A percentile compares a stretch with the other conserved stretches of the same genome.
phyloP scores from a whole-genome alignment of 2,329 filamentous ascomycete species.

The Zymoseptoria tritici region DNA sequence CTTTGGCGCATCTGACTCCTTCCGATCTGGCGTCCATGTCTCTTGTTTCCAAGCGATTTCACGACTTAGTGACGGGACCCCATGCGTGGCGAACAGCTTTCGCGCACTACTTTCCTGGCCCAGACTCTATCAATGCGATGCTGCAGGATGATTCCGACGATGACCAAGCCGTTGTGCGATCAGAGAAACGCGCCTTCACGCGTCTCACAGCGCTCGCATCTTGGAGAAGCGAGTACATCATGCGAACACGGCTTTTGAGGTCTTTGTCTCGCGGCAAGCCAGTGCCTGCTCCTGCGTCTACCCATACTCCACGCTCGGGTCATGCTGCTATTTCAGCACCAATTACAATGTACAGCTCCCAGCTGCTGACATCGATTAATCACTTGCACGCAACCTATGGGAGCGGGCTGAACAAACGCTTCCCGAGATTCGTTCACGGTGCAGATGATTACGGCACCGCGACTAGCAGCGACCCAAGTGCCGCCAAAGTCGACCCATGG shows the following conservation, averaged over 20 bases:
- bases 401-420: constrained; percentile 58
- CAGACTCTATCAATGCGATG: constrained; percentile 46
- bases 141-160: constrained; percentile 40
- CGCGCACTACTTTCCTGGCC: constrained; percentile 78
- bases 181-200: constrained; percentile 72
- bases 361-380: constrained; percentile 70
- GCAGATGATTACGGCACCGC: constrained; percentile 68
- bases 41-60: constrained; percentile 80
- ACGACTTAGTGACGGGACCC: constrained; percentile 77
- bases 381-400: constrained; percentile 73
- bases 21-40: constrained; percentile 75
- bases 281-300: constrained; percentile 44
- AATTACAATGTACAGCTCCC: constrained; percentile 78
- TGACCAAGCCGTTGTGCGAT: constrained; percentile 51
- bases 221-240: constrained; percentile 92
- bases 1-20: constrained; percentile 82
- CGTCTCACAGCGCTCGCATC: constrained; percentile 77
- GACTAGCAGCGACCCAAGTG: constrained; percentile 73
- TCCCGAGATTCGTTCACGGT: constrained; percentile 75
- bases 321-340: constrained; percentile 62
- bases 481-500: constrained; percentile 72
- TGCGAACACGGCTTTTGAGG: constrained; percentile 74
- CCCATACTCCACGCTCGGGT: constrained; percentile 46
- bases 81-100: constrained; percentile 94
- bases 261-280: constrained; percentile 79